Percentiles rank a stretch among this genome's conserved stretches.
Conservation (phyloP, 2,329 filamentous ascomycete species). For the Myotisia sp. region DNA sequence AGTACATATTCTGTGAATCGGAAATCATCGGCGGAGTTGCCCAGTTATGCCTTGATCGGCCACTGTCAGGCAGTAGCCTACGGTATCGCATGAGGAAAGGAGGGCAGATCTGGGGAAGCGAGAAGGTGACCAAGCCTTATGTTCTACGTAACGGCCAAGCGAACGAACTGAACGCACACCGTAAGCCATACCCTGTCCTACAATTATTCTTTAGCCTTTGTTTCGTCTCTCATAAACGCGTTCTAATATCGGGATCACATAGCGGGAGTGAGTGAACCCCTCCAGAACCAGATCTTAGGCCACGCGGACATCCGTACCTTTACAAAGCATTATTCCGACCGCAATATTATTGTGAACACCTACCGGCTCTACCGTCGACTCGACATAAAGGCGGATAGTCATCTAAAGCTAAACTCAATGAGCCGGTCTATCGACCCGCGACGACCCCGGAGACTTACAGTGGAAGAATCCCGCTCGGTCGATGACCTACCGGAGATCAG, state of each 20-base stretch:
- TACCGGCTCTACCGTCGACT: neutral
- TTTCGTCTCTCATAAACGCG: too few species aligned
- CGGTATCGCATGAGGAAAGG: slow-evolving; percentile 5
- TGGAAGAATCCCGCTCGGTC: slow-evolving; percentile 2
- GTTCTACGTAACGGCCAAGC: slow-evolving; percentile 4
- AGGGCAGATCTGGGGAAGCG: slow-evolving; percentile 6
- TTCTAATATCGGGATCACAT: too few species aligned
- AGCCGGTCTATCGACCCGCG: slow-evolving; percentile 3
- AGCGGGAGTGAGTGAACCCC: slow-evolving; percentile 1
- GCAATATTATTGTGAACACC: neutral
- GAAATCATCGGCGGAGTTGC: too few species aligned
- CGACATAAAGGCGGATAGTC: neutral
- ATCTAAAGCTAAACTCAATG: slow-evolving; percentile 1
- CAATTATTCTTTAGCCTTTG: too few species aligned
- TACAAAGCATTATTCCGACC: slow-evolving; percentile 1
- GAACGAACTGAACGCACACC: too few species aligned
- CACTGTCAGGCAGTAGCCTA: too few species aligned
- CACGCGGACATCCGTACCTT: slow-evolving; percentile 1
- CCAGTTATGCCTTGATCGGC: too few species aligned
- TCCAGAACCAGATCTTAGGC: slow-evolving; percentile 3
- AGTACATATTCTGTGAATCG: too few species aligned
- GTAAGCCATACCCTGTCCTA: too few species aligned
- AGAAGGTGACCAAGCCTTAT: slow-evolving; percentile 3
- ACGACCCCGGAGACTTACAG: slow-evolving; percentile 2
- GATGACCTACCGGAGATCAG: slow-evolving; percentile 1